Evolutionary conservation across 2,329 filamentous ascomycete genomes (phyloP), one percentile per base, ranked within the genome.

Genomic region (Lasiodiplodia citricola): DNA sequence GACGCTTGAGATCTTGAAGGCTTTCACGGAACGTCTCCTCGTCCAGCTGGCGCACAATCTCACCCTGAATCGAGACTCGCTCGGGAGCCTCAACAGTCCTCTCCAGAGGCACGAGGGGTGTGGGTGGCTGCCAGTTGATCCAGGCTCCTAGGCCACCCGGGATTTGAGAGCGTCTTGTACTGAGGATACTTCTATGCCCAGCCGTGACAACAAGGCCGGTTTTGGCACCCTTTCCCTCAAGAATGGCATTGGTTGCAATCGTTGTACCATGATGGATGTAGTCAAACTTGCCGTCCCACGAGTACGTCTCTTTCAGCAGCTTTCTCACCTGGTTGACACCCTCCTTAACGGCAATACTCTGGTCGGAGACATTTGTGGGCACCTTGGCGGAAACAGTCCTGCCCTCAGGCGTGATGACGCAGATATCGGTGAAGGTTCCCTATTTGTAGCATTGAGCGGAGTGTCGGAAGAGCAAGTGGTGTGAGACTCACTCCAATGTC

Each of bases 261-360:
- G 83, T 85, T 0, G 83, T 85, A 10, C 83, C 83, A 72, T 85
- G 83, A 63, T 85, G 83, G 60, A 85, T 83, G 71, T 82, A 83
- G 25, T 82, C 78, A 70, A 85, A 84, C 55, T 78, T 79, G n/a
- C 81, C 83, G 1, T 79, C 74, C 81, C 81, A 84, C 69, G 72
- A 70, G 70, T 80, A 80, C 23, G 77, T 75, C 2, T 79, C 74
- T 62, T 81, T 75, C 4, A 85, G 72, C 10, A 79, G 74, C 31
- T 76, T 73, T 25, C 81, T 79, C 2, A 79, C 82, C 70, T 84
- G 82, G 1, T 72, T 66, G 58, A 85, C 83, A 21, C 82, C 83
- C 41, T 84, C 74, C 50, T 81, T 79, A 66, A 85, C 83, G 4
- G 83, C 82, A 23, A 84, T 79, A 58, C 83, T 85, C 74, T 85